Percentiles rank a stretch among this genome's conserved stretches.
These are phyloP conservation scores for Eucalyptus leucophloia DNA, from an alignment of 345 rosid species.

Conservation along the genomic window DNA sequence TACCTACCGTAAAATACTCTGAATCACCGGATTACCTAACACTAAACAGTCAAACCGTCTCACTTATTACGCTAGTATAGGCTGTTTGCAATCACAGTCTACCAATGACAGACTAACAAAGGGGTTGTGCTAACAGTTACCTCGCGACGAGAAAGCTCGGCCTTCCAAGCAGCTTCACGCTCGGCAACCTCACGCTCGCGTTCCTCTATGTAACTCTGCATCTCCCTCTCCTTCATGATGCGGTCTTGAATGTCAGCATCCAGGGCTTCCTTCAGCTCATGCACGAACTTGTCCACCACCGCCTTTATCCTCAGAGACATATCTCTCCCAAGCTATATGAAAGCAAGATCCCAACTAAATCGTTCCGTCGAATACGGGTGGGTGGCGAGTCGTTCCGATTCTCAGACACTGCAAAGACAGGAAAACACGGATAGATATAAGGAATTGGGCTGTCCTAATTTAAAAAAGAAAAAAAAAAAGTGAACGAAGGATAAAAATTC, in stretches of 20 bases:
- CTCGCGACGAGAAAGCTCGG: constrained; percentile 96
- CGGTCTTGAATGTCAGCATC: constrained; percentile 96
- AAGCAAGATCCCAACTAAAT: neutral
- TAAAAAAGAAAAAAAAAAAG: accelerated
- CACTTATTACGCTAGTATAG: accelerated
- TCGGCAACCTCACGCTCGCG: constrained; percentile 98
- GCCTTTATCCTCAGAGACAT: constrained; percentile 87
- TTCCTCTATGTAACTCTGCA: constrained; percentile 95
- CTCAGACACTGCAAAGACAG: neutral
- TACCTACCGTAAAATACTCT: neutral
- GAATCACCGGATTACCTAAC: neutral
- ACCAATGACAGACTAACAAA: neutral
- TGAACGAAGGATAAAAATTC: neutral
- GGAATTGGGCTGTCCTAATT: neutral
- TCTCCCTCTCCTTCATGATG: constrained; percentile 96
- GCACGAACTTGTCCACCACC: constrained; percentile 93
- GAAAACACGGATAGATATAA: neutral
- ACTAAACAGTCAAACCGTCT: neutral
- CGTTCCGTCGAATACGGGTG: neutral
- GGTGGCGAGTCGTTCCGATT: neutral
- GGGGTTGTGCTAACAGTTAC: neutral
- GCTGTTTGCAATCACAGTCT: neutral
- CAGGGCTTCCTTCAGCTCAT: constrained; percentile 90
- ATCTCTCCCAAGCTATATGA: neutral
- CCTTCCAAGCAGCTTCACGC: constrained; percentile 98